A percentile compares a stretch with the other conserved stretches of the same genome.
Conservation (phyloP, 2,329 filamentous ascomycete genomes). For the Cercospora sojina region DNA sequence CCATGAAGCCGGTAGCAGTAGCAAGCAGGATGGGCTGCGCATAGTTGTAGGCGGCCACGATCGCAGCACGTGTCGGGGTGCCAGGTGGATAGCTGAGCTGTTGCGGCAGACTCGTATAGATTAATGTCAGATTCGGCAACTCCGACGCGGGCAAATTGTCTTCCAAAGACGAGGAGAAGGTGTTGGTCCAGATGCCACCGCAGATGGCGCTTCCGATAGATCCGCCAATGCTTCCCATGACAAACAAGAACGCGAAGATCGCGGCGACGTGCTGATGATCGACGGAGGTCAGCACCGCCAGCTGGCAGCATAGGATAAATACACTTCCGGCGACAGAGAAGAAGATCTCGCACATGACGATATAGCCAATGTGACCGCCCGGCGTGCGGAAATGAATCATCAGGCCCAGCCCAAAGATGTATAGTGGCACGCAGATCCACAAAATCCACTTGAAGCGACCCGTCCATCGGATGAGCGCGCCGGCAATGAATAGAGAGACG, state of each 20-base stretch:
- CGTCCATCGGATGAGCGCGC: background rate
- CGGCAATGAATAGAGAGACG: background rate
- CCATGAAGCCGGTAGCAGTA: background rate
- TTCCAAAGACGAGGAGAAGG: background rate
- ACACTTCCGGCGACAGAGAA: background rate
- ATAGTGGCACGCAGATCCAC: background rate
- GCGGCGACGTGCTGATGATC: background rate
- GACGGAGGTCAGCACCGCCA: background rate
- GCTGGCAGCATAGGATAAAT: background rate
- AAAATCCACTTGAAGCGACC: background rate
- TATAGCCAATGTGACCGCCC: background rate
- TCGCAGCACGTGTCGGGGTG: background rate
- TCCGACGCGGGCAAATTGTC: background rate
- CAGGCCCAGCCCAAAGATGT: background rate
- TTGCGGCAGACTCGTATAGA: background rate
- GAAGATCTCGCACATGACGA: background rate
- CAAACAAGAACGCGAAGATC: background rate
- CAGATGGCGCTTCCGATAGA: background rate
- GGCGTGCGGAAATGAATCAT: background rate
- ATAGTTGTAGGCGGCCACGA: background rate
- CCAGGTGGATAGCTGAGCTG: background rate
- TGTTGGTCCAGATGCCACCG: background rate
- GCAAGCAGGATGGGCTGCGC: background rate
- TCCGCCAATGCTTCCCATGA: background rate
- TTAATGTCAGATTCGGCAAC: background rate